phyloP scores from a whole-genome alignment of 176 grass and related monocot species.

The Dendrocalamus sinicus region DNA sequence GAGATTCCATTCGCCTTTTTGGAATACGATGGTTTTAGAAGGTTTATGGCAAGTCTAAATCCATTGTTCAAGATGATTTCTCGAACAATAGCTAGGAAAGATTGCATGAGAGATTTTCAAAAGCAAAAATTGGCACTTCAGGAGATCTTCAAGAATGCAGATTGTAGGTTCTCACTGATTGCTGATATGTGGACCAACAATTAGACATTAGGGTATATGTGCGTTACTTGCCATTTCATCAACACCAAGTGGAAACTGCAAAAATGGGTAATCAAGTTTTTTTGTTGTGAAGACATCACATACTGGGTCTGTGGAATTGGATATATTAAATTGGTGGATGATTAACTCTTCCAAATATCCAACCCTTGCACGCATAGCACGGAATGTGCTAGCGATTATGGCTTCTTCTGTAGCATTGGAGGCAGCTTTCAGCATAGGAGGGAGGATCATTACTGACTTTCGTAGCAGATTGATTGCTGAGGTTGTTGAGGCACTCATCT shows the following conservation, averaged over 20 bases:
- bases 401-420: not conserved
- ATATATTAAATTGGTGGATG: conserved; percentile 15
- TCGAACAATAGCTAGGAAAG: not conserved
- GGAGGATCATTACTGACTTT: not conserved
- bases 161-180: not conserved
- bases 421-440: not conserved
- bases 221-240: not conserved
- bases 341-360: not conserved
- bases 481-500: conserved; percentile 10
- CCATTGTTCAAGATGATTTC: not conserved
- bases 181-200: not conserved
- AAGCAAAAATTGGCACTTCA: not conserved
- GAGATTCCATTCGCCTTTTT: no score
- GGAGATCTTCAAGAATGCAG: not conserved
- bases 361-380: conserved; percentile 20
- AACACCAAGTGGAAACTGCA: not conserved
- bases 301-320: not conserved
- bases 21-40: no score
- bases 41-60: not conserved
- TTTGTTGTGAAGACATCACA: not conserved
- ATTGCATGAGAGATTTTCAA: not conserved
- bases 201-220: not conserved
- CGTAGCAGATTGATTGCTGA: not conserved
- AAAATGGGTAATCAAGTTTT: not conserved
- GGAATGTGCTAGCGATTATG: not conserved